Evolutionary conservation across 2,329 filamentous ascomycete species (phyloP).

Genomic region (Scopulariopsis brevicaulis): DNA sequence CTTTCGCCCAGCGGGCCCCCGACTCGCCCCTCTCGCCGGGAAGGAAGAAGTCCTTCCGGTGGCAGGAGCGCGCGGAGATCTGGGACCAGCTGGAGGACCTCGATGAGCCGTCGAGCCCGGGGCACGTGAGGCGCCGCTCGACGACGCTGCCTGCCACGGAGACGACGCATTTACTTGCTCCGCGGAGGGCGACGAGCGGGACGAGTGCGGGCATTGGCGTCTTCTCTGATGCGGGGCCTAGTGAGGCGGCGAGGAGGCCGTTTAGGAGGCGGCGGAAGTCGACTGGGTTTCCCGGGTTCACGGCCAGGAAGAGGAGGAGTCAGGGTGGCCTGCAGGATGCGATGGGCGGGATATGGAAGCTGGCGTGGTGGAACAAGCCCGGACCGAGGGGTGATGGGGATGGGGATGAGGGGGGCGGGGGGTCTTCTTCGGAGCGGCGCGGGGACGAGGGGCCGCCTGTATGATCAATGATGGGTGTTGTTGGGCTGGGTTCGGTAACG

Average conservation of each 20-base stretch:
- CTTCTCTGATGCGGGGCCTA: not conserved
- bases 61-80: constrained; percentile 64
- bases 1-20: constrained; percentile 33
- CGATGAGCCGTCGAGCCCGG: constrained; percentile 15
- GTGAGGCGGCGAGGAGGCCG: constrained; percentile 13
- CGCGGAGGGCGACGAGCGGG: constrained; percentile 19
- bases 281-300: constrained; percentile 51
- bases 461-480: not conserved
- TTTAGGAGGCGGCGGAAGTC: constrained; percentile 40
- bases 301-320: constrained; percentile 31
- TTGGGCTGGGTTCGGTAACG: not conserved
- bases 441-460: not conserved
- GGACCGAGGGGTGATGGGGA: not conserved
- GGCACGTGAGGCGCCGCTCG: constrained; percentile 29
- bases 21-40: constrained; percentile 24
- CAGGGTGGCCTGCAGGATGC: constrained; percentile 33
- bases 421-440: not conserved
- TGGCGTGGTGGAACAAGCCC: constrained; percentile 38
- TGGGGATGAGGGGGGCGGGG: not conserved
- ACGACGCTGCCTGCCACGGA: constrained; percentile 34
- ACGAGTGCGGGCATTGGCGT: constrained; percentile 10
- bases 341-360: constrained; percentile 37
- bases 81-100: constrained; percentile 80
- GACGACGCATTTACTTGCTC: constrained; percentile 24
- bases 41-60: constrained; percentile 33